Evolutionary conservation across 2,329 filamentous ascomycete species (phyloP).

Genomic region (Colletotrichum incanum): DNA sequence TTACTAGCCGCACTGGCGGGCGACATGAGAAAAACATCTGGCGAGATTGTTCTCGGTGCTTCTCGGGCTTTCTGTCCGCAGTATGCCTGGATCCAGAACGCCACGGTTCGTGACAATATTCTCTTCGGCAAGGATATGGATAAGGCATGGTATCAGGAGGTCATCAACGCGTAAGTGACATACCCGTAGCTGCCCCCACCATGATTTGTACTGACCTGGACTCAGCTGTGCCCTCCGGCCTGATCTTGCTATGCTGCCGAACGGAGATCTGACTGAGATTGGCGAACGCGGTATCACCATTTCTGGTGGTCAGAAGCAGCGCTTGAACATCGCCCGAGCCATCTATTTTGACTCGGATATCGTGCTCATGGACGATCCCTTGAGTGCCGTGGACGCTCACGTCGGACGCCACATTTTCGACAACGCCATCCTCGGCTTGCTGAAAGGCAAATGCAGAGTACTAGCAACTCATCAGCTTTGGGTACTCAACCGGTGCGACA

Average conservation of each 20-base stretch:
- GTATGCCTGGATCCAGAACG: conserved; percentile 98
- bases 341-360: conserved; percentile 80
- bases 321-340: conserved; percentile 91
- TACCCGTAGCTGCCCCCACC: background rate
- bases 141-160: conserved; percentile 83
- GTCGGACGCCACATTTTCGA: conserved; percentile 88
- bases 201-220: conserved; percentile 32
- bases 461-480: conserved; percentile 96
- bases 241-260: conserved; percentile 94
- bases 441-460: conserved; percentile 91
- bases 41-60: conserved; percentile 82
- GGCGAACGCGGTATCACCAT: conserved; percentile 96
- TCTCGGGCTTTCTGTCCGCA: conserved; percentile 93
- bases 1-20: conserved; percentile 90
- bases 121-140: conserved; percentile 87
- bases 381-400: conserved; percentile 79
- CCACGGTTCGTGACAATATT: conserved; percentile 90
- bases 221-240: conserved; percentile 83
- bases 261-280: conserved; percentile 91
- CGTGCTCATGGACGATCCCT: conserved; percentile 78
- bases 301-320: conserved; percentile 95
- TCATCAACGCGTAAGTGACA: conserved; percentile 79
- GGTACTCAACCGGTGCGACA: conserved; percentile 90
- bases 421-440: conserved; percentile 89
- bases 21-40: conserved; percentile 89